These are phyloP conservation scores for Wickerhamiella slavikovae DNA, from an alignment of 805 yeast genomes.

Conservation along the genomic window DNA sequence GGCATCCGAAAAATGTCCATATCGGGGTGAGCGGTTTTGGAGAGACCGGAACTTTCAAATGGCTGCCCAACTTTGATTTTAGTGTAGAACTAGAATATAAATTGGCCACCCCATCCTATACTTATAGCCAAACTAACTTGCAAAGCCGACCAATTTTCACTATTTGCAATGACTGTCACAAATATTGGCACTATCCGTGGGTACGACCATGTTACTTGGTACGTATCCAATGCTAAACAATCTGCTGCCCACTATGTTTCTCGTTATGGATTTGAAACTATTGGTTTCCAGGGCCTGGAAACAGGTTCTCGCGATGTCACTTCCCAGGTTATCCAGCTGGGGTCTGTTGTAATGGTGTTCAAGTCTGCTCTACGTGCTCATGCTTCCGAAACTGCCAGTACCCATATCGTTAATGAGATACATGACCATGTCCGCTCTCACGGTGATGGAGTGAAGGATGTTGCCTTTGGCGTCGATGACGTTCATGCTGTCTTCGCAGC, in stretches of 20 bases:
- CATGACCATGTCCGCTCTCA: constrained; percentile 31
- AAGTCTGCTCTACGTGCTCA: constrained; percentile 19
- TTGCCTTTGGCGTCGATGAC: constrained; percentile 41
- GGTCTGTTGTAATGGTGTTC: constrained; percentile 30
- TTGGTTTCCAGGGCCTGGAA: constrained; percentile 50
- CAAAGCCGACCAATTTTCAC: too few species aligned
- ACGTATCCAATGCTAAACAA: constrained; percentile 52
- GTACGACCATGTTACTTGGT: constrained; percentile 49
- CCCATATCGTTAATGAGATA: constrained; percentile 18
- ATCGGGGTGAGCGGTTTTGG: too few species aligned
- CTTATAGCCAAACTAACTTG: too few species aligned
- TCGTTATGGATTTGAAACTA: constrained; percentile 39
- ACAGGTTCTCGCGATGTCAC: constrained; percentile 36
- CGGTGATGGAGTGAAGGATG: constrained; percentile 69
- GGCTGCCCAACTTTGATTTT: too few species aligned
- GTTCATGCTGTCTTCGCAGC: constrained; percentile 24
- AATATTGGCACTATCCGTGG: too few species aligned
- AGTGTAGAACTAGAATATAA: too few species aligned
- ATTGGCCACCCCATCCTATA: too few species aligned
- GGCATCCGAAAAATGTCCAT: too few species aligned
- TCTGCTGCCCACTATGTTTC: constrained; percentile 33
- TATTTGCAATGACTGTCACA: too few species aligned
- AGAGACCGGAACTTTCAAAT: too few species aligned
- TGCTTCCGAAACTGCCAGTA: constrained; percentile 13
- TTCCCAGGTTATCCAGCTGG: constrained; percentile 42